Conservation (phyloP, 352 stramenopile species). For the Plasmopara halstedii region DNA sequence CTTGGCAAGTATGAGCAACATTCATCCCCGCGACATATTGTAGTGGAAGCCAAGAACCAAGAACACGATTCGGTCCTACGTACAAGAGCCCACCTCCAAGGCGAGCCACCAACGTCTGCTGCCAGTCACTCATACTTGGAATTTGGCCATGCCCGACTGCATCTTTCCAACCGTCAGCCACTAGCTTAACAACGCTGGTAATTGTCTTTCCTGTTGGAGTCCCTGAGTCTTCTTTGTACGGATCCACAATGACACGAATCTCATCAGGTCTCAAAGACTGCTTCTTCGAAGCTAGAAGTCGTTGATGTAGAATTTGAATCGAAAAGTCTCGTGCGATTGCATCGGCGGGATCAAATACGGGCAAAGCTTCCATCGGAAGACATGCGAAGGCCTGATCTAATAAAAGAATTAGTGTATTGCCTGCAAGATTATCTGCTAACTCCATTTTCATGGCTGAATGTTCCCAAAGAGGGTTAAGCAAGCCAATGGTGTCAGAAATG, state of each 20-base stretch:
- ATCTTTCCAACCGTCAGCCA: slow-evolving; percentile 49
- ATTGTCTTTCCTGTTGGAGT: slow-evolving; percentile 35
- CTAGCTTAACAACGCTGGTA: slow-evolving; percentile 33
- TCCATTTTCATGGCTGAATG: slow-evolving; percentile 35
- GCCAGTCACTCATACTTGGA: slow-evolving; percentile 61
- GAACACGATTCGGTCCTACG: slow-evolving; percentile 54
- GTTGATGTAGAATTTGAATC: slow-evolving; percentile 57
- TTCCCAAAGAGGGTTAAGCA: slow-evolving; percentile 47
- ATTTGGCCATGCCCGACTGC: slow-evolving; percentile 48
- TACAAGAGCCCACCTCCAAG: slow-evolving; percentile 61
- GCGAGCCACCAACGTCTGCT: slow-evolving; percentile 47
- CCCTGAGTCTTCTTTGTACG: slow-evolving; percentile 40
- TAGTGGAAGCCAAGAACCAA: slow-evolving; percentile 42
- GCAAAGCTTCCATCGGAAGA: slow-evolving; percentile 50
- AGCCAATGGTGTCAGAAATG: slow-evolving; percentile 28
- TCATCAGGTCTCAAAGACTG: slow-evolving; percentile 48
- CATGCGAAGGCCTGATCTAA: slow-evolving; percentile 41
- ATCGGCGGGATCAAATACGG: slow-evolving; percentile 34
- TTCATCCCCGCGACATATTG: slow-evolving; percentile 63
- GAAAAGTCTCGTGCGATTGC: slow-evolving; percentile 61
- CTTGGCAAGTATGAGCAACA: slow-evolving; percentile 48
- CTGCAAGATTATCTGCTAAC: slow-evolving; percentile 34
- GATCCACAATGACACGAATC: slow-evolving; percentile 58
- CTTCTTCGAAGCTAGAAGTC: slow-evolving; percentile 40
- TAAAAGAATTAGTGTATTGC: slow-evolving; percentile 42